Evolutionary conservation across 2,329 filamentous ascomycete species (phyloP).

Genomic region (Fonsecaea nubica): DNA sequence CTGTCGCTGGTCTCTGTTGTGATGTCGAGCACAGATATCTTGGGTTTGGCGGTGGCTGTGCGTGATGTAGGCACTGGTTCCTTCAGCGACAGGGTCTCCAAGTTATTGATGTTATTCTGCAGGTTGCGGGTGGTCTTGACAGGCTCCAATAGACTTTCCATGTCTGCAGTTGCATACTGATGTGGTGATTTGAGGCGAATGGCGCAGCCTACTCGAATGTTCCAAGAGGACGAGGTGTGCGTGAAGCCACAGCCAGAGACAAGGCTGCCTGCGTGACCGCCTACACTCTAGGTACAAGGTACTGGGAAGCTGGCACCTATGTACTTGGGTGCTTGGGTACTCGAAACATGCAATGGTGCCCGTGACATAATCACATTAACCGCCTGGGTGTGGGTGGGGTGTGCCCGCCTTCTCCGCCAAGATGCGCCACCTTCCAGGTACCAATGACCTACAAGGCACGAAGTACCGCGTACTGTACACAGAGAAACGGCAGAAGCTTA

Average conservation of each 20-base stretch:
- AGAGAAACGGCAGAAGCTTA: neutral
- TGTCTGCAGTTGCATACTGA: conserved; percentile 42
- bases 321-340: too few species aligned
- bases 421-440: neutral
- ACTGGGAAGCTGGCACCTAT: too few species aligned
- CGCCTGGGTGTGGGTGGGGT: too few species aligned
- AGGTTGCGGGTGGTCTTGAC: conserved; percentile 61
- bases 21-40: conserved; percentile 34
- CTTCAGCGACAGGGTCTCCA: conserved; percentile 46
- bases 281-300: neutral
- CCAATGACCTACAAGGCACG: too few species aligned
- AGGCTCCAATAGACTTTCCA: conserved; percentile 63
- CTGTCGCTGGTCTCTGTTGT: conserved; percentile 24
- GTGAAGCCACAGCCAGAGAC: neutral
- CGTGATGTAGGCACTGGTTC: conserved; percentile 17
- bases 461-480: too few species aligned
- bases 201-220: neutral
- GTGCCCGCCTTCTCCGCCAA: neutral
- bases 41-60: conserved; percentile 27
- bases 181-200: neutral
- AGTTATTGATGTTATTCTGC: conserved; percentile 52
- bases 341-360: too few species aligned
- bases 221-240: neutral
- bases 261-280: too few species aligned
- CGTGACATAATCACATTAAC: neutral